Conservation (phyloP, 2,329 filamentous ascomycete species). For the Alternaria sp. region DNA sequence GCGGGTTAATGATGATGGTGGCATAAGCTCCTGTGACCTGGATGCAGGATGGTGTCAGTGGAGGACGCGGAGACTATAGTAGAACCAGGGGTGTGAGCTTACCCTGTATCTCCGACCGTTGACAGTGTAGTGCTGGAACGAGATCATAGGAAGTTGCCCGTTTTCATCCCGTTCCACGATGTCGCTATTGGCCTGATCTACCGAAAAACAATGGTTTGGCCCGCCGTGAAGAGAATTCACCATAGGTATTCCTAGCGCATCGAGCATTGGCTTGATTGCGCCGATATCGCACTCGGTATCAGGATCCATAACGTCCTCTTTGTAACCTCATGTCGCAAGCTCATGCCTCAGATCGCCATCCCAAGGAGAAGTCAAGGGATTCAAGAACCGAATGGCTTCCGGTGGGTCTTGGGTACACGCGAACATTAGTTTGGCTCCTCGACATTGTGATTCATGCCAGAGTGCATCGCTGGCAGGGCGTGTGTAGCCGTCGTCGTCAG, state of each 20-base stretch:
- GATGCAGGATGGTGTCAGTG: not conserved
- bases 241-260: not conserved
- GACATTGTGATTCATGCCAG: not conserved
- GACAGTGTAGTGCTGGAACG: constrained; percentile 3
- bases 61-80: not conserved
- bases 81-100: not conserved
- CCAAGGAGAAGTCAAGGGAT: not conserved
- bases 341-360: constrained; percentile 1
- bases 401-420: not conserved
- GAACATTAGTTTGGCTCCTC: not conserved
- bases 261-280: not conserved
- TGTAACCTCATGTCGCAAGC: constrained; percentile 3
- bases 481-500: not conserved
- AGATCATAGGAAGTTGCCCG: not conserved
- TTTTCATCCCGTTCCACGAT: not conserved
- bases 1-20: not conserved
- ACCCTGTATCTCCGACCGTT: constrained; percentile 9
- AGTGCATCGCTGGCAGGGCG: not conserved
- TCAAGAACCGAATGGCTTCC: not conserved
- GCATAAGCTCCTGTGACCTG: constrained; percentile 1
- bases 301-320: not conserved
- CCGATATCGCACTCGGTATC: not conserved
- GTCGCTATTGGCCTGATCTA: not conserved
- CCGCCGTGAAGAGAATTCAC: not conserved
- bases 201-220: constrained; percentile 5